These are phyloP conservation scores for Gossypium australe DNA, from an alignment of 345 rosid species.

Conservation along the genomic window DNA sequence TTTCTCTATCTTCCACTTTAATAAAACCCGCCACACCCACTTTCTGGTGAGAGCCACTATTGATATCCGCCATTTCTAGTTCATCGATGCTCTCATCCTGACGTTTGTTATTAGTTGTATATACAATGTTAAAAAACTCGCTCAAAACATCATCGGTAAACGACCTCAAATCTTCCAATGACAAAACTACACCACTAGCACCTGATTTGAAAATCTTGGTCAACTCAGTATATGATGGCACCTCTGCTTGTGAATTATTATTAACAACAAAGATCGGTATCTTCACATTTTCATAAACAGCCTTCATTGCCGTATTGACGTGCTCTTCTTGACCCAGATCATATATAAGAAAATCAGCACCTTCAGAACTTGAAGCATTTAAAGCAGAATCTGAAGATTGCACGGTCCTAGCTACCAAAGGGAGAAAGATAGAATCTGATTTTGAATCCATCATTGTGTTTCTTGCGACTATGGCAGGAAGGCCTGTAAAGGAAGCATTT, in stretches of 20 bases:
- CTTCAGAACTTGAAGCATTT: constrained; percentile 75
- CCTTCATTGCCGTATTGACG: constrained; percentile 28
- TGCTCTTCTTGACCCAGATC: constrained; percentile 29
- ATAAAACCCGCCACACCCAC: constrained; percentile 47
- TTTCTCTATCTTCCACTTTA: constrained; percentile 65
- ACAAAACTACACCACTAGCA: constrained; percentile 74
- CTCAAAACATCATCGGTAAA: constrained; percentile 44
- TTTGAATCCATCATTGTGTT: constrained; percentile 71
- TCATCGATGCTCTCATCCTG: constrained; percentile 23
- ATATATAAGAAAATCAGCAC: constrained; percentile 88
- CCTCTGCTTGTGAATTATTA: constrained; percentile 26
- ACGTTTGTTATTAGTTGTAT: constrained; percentile 20
- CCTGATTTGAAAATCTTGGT: constrained; percentile 42
- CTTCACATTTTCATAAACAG: constrained; percentile 52
- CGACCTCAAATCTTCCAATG: constrained; percentile 59
- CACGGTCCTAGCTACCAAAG: constrained; percentile 80
- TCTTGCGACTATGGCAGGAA: constrained; percentile 88
- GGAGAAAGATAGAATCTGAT: constrained; percentile 65
- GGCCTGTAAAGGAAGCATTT: constrained; percentile 42
- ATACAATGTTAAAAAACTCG: constrained; percentile 34
- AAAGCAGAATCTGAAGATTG: constrained; percentile 54
- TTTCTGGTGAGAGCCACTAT: constrained; percentile 24
- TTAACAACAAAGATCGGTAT: constrained; percentile 49
- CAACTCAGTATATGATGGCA: constrained; percentile 25
- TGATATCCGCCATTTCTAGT: constrained; percentile 17